A percentile compares a stretch with the other conserved stretches of the same genome.
phyloP scores from a whole-genome alignment of 2,329 filamentous ascomycete genomes.

The Tolypocladium album region DNA sequence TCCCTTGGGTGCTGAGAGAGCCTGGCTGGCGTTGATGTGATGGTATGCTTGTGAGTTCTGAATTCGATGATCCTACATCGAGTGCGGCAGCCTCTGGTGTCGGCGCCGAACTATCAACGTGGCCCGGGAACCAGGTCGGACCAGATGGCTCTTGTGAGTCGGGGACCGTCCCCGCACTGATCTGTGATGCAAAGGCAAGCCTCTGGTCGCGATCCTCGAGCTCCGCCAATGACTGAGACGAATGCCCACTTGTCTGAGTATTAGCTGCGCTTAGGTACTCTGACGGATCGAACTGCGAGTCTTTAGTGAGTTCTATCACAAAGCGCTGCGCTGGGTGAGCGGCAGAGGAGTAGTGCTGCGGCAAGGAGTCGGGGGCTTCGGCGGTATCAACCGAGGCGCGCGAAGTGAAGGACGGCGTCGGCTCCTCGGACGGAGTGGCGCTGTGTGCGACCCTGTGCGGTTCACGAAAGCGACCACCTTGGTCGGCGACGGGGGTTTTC shows the following conservation, averaged over 20 bases:
- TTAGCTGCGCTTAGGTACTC: conserved; percentile 23
- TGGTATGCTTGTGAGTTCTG: conserved; percentile 4
- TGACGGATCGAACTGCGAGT: conserved; percentile 19
- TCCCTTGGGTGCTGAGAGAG: not conserved
- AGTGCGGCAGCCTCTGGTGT: not conserved
- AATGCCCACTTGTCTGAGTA: conserved; percentile 16
- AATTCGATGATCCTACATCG: not conserved
- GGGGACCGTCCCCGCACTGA: conserved; percentile 27
- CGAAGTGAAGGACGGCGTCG: conserved; percentile 17
- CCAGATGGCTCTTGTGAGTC: conserved; percentile 31
- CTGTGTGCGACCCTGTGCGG: conserved; percentile 9
- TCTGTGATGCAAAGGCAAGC: conserved; percentile 15
- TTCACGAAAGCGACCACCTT: conserved; percentile 10
- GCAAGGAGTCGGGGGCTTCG: conserved; percentile 7
- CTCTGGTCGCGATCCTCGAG: conserved; percentile 23
- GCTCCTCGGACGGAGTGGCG: conserved; percentile 16
- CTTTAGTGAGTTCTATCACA: conserved; percentile 18
- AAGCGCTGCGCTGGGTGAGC: conserved; percentile 8
- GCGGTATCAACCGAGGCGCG: conserved; percentile 12
- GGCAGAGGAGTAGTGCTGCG: conserved; percentile 3
- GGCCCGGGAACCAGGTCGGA: conserved; percentile 9
- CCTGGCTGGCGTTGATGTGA: conserved; percentile 14
- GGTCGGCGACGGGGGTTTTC: conserved; percentile 5
- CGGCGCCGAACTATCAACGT: not conserved
- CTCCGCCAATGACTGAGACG: conserved; percentile 21